Evolutionary conservation across 2,329 filamentous ascomycete genomes (phyloP).

Genomic region (Aureobasidium uvarum): DNA sequence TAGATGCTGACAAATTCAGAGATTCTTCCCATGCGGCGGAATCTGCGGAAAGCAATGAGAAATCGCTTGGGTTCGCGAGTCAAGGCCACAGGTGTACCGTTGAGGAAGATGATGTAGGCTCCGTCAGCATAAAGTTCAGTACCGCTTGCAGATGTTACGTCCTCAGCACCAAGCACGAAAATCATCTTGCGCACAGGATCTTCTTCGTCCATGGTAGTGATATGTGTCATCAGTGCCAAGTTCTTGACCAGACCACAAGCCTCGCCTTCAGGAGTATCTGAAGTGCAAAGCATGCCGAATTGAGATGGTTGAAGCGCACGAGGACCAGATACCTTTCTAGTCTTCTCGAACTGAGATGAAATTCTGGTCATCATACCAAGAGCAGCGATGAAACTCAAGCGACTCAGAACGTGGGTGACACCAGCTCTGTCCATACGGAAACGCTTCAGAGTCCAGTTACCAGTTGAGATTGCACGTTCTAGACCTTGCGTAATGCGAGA

Average conservation of each 20-base stretch:
- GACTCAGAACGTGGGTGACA: constrained; percentile 92
- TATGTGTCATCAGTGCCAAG: constrained; percentile 96
- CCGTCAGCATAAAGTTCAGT: constrained; percentile 82
- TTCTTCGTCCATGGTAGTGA: constrained; percentile 94
- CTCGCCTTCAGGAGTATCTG: constrained; percentile 97
- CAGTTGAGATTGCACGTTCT: constrained; percentile 93
- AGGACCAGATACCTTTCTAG: constrained; percentile 91
- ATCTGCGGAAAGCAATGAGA: constrained; percentile 76
- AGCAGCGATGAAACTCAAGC: constrained; percentile 92
- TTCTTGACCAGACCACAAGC: constrained; percentile 98
- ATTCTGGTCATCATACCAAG: constrained; percentile 99
- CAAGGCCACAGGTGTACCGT: constrained; percentile 88
- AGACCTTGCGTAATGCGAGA: constrained; percentile 88
- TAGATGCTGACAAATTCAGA: constrained; percentile 97
- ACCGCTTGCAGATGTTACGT: constrained; percentile 76
- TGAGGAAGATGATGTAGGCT: constrained; percentile 88
- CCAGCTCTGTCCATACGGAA: constrained; percentile 99
- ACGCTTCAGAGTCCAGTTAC: constrained; percentile 96
- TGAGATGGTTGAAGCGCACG: constrained; percentile 95
- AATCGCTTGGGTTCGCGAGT: constrained; percentile 86
- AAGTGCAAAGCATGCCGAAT: constrained; percentile 96
- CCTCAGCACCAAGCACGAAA: constrained; percentile 79
- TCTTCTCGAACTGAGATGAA: constrained; percentile 98
- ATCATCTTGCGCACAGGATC: constrained; percentile 83
- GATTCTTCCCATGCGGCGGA: constrained; percentile 84